Evolutionary conservation across 1,284 basidiomycete genomes (phyloP), one percentile per base, ranked within the genome.

Genomic region (Ustilago bromivora): DNA sequence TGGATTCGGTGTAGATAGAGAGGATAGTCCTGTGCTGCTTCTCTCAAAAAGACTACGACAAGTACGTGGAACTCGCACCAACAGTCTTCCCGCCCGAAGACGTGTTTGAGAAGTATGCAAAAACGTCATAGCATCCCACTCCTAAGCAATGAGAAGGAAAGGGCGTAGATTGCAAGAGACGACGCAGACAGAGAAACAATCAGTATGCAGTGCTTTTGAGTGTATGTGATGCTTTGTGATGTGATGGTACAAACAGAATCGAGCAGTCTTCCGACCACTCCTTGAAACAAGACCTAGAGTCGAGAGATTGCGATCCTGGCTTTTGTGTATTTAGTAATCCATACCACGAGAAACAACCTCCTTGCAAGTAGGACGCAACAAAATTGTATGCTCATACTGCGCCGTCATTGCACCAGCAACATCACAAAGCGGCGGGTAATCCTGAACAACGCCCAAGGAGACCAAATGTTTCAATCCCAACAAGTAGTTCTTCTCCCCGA

Each of bases 271-370:
- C 1, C 31, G 31, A 46, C 49, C 3, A 32, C 49, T 51, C 1
- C 13, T 51, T 32, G 28, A 11, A 40, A 40, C 31, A 28, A 28
- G 49, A 51, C 10, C 23, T n/a, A 51, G 54, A 38, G n/a, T 28
- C 3, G 9, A n/a, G 32, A 4, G 19, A 54, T 32, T 8, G 15
- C 34, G 17, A 32, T 35, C 32, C 31, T 38, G 19, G 34, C 15
- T 11, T 40, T 54, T 32, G 49, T 52, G 63, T 34, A 34, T 32
- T 74, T 61, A 95, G 86, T 96, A 98, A 87, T 98, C 96, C 73
- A 94, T 93, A 36, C 96, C 96, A 78, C 95, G 90, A 82, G 93
- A 95, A 43, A 99, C 94, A 8, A 99, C 91, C 87, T 99, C 97
- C 66, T 83, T 83, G 71, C 83, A 82, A 41, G 83, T 85, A 12